Conservation (phyloP, 805 yeast species). For the Candida suzukii region DNA sequence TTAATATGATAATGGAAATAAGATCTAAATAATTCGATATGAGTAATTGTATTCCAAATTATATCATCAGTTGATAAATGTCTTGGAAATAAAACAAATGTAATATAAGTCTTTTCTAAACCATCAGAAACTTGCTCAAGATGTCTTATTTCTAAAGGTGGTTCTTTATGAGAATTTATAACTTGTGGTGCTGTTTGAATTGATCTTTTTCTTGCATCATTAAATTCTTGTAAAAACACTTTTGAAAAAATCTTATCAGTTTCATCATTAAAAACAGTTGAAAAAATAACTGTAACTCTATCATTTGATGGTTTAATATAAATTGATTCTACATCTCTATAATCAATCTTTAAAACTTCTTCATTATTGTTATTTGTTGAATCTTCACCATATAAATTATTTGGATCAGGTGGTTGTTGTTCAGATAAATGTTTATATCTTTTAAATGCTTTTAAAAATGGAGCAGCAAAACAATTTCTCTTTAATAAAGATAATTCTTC, state of each 20-base stretch:
- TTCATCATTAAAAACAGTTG: conserved; percentile 92
- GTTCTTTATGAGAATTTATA: conserved; percentile 77
- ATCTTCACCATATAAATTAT: conserved; percentile 34
- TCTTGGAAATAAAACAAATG: conserved; percentile 76
- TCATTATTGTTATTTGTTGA: conserved; percentile 29
- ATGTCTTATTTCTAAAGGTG: conserved; percentile 79
- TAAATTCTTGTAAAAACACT: conserved; percentile 88
- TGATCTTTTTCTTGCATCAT: conserved; percentile 90
- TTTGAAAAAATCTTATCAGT: conserved; percentile 90
- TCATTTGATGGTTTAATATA: conserved; percentile 89
- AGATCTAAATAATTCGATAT: conserved; percentile 86
- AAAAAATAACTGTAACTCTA: conserved; percentile 93
- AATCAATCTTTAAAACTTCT: conserved; percentile 62
- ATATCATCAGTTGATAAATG: conserved; percentile 55
- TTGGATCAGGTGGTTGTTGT: conserved; percentile 29
- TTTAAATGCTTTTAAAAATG: conserved; percentile 79
- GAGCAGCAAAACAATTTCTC: conserved; percentile 86
- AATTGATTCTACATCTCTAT: conserved; percentile 90
- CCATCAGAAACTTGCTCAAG: conserved; percentile 31
- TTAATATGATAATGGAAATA: conserved; percentile 98
- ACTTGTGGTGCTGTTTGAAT: conserved; percentile 99
- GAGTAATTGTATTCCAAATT: conserved; percentile 82
- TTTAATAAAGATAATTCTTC: conserved; percentile 68
- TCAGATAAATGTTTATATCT: conserved; percentile 65
- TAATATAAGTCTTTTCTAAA: conserved; percentile 37